These are phyloP conservation scores for Botryotinia convoluta DNA, from an alignment of 2,329 filamentous ascomycete species.

Conservation along the genomic window DNA sequence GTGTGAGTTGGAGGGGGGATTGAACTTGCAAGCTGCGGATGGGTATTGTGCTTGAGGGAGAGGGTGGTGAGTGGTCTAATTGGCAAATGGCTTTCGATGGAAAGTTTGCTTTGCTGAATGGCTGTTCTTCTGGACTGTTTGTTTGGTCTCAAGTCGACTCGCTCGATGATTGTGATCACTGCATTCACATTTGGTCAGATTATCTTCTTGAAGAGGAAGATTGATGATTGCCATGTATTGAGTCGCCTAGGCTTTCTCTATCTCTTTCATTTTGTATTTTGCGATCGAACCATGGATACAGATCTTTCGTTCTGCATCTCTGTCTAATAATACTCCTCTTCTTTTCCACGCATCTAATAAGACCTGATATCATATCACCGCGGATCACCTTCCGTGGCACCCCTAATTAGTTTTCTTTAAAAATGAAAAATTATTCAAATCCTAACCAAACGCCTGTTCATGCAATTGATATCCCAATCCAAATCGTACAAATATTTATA, in stretches of 20 bases:
- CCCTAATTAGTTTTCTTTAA: background rate
- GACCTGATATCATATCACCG: background rate
- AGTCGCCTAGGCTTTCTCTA: background rate
- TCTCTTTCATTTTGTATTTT: background rate
- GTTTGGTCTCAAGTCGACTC: background rate
- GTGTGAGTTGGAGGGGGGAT: constrained; percentile 12
- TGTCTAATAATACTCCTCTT: background rate
- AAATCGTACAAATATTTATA: background rate
- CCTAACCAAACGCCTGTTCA: background rate
- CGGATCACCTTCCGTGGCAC: constrained; percentile 14
- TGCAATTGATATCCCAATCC: background rate
- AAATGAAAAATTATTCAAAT: constrained; percentile 4
- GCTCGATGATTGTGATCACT: background rate
- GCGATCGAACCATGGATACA: background rate
- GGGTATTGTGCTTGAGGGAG: background rate
- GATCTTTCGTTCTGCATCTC: background rate
- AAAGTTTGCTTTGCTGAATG: background rate
- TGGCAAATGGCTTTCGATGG: background rate
- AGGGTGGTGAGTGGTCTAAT: background rate
- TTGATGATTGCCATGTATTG: background rate
- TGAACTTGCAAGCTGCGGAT: constrained; percentile 19
- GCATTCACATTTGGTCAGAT: background rate
- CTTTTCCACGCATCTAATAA: background rate
- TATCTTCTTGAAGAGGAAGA: background rate
- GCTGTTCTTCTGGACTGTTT: background rate